A percentile compares a stretch with the other conserved stretches of the same genome.
phyloP scores from a whole-genome alignment of 1,284 basidiomycete genomes.

The Ganoderma multipileum region DNA sequence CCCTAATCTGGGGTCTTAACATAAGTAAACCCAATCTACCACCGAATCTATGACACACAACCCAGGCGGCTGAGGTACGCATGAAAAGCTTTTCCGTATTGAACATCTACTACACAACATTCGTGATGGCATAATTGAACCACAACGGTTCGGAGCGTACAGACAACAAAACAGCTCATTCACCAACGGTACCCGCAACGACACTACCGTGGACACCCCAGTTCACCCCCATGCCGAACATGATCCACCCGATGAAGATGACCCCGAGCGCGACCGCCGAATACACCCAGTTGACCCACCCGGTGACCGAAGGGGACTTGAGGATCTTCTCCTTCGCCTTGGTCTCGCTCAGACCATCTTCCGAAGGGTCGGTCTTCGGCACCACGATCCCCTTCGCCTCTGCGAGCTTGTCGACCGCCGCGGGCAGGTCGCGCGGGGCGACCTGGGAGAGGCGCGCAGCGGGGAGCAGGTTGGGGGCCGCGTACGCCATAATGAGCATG shows the following conservation, averaged over 20 bases:
- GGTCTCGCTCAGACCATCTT: slow-evolving; percentile 27
- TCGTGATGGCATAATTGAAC: slow-evolving; percentile 2
- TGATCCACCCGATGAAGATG: slow-evolving; percentile 50
- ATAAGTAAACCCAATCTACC: background rate
- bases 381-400: slow-evolving; percentile 33
- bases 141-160: background rate
- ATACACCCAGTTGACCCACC: slow-evolving; percentile 38
- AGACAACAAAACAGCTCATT: slow-evolving; percentile 30
- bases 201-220: slow-evolving; percentile 52
- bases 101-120: background rate
- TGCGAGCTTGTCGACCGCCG: slow-evolving; percentile 44
- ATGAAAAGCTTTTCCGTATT: background rate
- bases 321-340: slow-evolving; percentile 41
- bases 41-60: background rate
- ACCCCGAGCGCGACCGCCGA: slow-evolving; percentile 39
- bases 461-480: slow-evolving; percentile 42
- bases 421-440: slow-evolving; percentile 40
- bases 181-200: slow-evolving; percentile 48
- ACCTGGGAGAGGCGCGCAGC: slow-evolving; percentile 51
- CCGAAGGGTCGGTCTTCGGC: slow-evolving; percentile 33
- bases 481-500: slow-evolving; percentile 44
- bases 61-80: background rate
- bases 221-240: slow-evolving; percentile 51
- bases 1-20: background rate
- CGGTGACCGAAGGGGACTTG: slow-evolving; percentile 40